These are phyloP conservation scores for Hanseniaspora pseudoguilliermondii DNA, from an alignment of 805 yeast genomes.

Conservation along the genomic window DNA sequence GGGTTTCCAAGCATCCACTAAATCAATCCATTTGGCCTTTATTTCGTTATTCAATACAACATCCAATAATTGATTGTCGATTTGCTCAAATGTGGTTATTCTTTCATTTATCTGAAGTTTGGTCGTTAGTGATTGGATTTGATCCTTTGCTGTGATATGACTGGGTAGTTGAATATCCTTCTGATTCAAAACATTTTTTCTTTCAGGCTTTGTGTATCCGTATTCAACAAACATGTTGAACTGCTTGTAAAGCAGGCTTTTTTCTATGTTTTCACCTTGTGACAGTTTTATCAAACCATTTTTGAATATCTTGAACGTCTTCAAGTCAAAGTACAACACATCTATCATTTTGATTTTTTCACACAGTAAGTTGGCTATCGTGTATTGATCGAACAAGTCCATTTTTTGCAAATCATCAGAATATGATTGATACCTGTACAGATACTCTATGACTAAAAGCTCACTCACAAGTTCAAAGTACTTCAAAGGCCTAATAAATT, in stretches of 20 bases:
- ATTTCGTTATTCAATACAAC: background rate
- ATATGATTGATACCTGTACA: background rate
- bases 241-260: background rate
- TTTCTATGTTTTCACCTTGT: background rate
- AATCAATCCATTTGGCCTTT: background rate
- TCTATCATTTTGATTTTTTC: background rate
- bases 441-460: background rate
- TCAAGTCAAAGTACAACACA: constrained; percentile 6
- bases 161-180: background rate
- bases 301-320: background rate
- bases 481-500: background rate
- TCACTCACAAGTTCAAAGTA: constrained; percentile 2
- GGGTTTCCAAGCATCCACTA: background rate
- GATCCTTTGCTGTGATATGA: background rate
- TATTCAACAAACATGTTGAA: background rate
- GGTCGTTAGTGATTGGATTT: too few relatives aligned
- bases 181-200: background rate
- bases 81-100: background rate
- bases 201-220: background rate
- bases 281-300: background rate
- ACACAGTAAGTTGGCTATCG: background rate
- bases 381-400: background rate
- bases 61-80: background rate
- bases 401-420: background rate
- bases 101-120: background rate